Base-by-base conservation (phyloP, 805 yeast genomes). In the Candida fluviatilis region DNA sequence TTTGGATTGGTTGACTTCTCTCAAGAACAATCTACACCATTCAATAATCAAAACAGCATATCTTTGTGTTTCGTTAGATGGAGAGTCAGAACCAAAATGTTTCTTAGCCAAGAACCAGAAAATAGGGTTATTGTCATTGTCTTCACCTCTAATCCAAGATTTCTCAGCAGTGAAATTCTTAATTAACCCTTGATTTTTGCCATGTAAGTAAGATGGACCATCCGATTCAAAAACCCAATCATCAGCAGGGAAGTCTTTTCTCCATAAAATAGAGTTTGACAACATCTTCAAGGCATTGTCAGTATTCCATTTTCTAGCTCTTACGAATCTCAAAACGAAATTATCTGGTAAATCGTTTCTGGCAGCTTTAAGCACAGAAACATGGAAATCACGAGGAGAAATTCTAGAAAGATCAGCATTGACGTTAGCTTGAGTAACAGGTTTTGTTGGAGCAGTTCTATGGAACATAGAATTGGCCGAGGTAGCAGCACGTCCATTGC, bases 281-380 rank as follows among this genome's bases (percentile, higher is more conserved):
- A 87, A 53, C 95, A 89, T 88, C 15, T 68, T 66, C 40, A 85
- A 56, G 0, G 88, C 72, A 52, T 80, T 76, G 48, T 78, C 82
- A 16, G 80, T 70, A 47, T 84, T 78, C 82, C 88, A 88, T 62
- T 88, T 88, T 62, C 96, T 80, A 27, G 96, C 96, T 49, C 95
- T 73, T 18, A 86, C 62, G 52, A 83, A 90, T 51, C 95, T 75
- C 52, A 90, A 69, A 21, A 87, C 36, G 48, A 82, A 60, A 50
- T 84, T 82, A 60, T 93, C 99, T 3, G 95, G 84, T 34, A 82
- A 71, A 57, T 91, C 98, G 30, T 79, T 74, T 62, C 91, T 80
- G 3, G 34, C 7, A 16, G 39, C 47, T 6, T 19, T 25, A 30
- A 45, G 25, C 3, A 89, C 10, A 83, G 80, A 56, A 19, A 58